Base-by-base conservation (phyloP, 2,329 filamentous ascomycete species). In the Triangularia verruculosa region DNA sequence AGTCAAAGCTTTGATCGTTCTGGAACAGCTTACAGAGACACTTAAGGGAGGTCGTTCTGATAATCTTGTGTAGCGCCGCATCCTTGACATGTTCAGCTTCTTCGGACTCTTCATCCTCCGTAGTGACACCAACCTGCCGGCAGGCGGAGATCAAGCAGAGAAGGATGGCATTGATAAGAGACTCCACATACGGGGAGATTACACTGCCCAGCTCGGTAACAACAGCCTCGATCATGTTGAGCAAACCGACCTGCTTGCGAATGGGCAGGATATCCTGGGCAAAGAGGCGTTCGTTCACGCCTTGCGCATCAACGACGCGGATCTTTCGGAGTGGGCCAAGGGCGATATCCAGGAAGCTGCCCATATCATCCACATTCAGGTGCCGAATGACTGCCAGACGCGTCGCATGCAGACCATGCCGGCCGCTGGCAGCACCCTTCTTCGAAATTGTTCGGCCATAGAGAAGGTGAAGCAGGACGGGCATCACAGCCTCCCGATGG, bases 361-460 rank as follows among this genome's bases (percentile, higher is more conserved):
- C 87, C 70, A 96, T 86, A 62, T 96, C 91, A 15, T 86, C 80
- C 20, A 90, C 82, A 13, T 85, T 86, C 22, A 98, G 87, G 63
- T 90, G 89, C 51, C 93, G 88, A 53, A 99, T 79, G 4, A 94
- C 88, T 55, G 92, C 88, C 60, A 98, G 84, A 68, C 95, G 85
- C 63, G 91, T 92, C 2, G 90, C 88, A 67, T 93, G 88, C 72
- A 97, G 87, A 0, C 92, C 92, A 71, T 92, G 88, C 67, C 89
- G 89, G 12, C 91, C 91, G 68, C 90, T 92, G 17, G 87, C 85
- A 27, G 86, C 84, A 17, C 91, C 91, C 71, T 91, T 91, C 70
- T 92, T 89, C 17, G 91, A 89, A 59, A 98, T 92, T 54, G 94
- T 88, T 68, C 92, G 89, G 47, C 95, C 95, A 74, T 98, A 99